These are phyloP conservation scores for Rhododendron henanense DNA, from an alignment of 148 eudicot genomes.

Conservation along the genomic window DNA sequence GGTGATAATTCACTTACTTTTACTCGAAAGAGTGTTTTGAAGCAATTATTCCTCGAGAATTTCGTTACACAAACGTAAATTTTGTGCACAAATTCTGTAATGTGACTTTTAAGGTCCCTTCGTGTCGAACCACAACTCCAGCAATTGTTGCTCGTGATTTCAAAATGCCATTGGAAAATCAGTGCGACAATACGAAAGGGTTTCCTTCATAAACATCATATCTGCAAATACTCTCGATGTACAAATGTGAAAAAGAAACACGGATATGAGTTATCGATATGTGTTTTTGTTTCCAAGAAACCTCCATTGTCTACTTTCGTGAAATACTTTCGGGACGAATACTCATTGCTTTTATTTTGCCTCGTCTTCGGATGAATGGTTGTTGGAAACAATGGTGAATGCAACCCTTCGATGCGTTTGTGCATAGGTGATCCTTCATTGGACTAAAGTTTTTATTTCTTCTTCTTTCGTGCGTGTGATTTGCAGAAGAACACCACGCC, in stretches of 20 bases:
- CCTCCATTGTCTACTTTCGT: background rate
- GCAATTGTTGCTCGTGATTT: background rate
- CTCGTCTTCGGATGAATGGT: too few species aligned
- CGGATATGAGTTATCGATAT: background rate
- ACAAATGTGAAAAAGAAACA: background rate
- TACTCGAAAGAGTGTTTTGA: background rate
- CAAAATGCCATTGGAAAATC: background rate
- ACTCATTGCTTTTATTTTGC: background rate
- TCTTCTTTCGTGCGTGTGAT: background rate
- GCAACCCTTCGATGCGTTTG: background rate
- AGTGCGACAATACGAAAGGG: background rate
- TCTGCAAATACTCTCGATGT: background rate
- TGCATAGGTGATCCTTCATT: conserved; percentile 8
- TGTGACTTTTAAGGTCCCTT: background rate
- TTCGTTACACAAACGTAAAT: background rate
- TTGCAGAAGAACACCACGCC: conserved; percentile 49
- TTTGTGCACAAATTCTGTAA: background rate
- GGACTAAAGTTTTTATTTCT: background rate
- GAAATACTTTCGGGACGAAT: background rate
- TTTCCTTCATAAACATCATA: background rate
- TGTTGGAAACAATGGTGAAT: background rate
- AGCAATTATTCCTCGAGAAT: background rate
- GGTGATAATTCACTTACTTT: background rate
- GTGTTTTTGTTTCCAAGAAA: background rate
- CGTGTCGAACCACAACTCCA: background rate